phyloP scores from a whole-genome alignment of 1,284 basidiomycete genomes.

The Amylostereum areolatum region DNA sequence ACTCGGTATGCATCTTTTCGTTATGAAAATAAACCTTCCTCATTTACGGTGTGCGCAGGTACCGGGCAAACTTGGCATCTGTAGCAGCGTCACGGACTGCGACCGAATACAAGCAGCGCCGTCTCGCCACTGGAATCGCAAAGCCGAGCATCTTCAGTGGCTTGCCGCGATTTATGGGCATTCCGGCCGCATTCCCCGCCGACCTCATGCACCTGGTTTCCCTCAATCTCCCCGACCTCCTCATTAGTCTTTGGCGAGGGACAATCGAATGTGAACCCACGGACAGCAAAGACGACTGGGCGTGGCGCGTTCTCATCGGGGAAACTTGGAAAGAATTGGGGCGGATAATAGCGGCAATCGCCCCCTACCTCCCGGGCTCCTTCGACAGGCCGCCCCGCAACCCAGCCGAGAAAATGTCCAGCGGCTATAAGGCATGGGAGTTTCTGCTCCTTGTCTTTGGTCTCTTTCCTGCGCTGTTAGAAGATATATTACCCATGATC shows the following conservation, averaged over 20 bases:
- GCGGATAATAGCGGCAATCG: conserved; percentile 18
- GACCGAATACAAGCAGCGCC: conserved; percentile 18
- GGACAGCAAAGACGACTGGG: conserved; percentile 22
- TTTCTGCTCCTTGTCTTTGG: conserved; percentile 27
- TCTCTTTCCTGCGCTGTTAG: conserved; percentile 28
- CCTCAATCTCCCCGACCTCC: conserved; percentile 25
- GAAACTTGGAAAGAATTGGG: conserved; percentile 29
- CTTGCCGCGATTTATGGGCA: conserved; percentile 15
- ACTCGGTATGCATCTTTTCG: no score
- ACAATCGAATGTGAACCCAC: conserved; percentile 19
- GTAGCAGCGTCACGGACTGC: no score
- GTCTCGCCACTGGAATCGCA: conserved; percentile 25
- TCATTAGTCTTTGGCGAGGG: conserved; percentile 26
- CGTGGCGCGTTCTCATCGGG: conserved; percentile 22
- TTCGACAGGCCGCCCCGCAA: conserved; percentile 31
- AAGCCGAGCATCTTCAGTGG: conserved; percentile 28
- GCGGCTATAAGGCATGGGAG: conserved; percentile 28
- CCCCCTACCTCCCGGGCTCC: conserved; percentile 7
- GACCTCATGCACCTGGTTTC: conserved; percentile 28
- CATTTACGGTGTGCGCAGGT: no score
- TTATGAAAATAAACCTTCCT: no score
- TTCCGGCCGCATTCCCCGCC: conserved; percentile 22
- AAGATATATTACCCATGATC: conserved; percentile 20
- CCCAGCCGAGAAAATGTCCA: conserved; percentile 30
- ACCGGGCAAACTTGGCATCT: no score